phyloP scores from a whole-genome alignment of 495 filamentous ascomycete genomes.

The Penicillium psychrofluorescens region DNA sequence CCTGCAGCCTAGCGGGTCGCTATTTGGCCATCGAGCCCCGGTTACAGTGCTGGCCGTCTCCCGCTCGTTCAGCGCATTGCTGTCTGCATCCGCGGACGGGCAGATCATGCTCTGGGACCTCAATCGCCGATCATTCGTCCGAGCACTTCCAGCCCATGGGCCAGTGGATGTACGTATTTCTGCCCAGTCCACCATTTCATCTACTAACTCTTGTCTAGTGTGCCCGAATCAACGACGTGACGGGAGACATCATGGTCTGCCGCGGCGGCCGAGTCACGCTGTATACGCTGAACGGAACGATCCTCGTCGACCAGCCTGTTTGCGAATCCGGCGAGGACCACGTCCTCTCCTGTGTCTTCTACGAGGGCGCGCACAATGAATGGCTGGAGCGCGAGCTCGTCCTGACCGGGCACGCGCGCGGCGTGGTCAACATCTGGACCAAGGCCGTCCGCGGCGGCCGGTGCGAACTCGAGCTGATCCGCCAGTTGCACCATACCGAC shows the following conservation, averaged over 20 bases:
- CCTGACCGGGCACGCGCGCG: conserved; percentile 80
- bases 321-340: conserved; percentile 65
- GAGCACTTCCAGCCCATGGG: conserved; percentile 54
- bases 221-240: conserved; percentile 80
- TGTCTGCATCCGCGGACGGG: conserved; percentile 75
- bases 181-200: not conserved
- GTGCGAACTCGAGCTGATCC: conserved; percentile 58
- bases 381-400: conserved; percentile 84
- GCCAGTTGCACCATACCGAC: conserved; percentile 79
- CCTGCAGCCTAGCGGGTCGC: conserved; percentile 65
- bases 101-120: conserved; percentile 88
- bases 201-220: conserved; percentile 47
- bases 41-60: conserved; percentile 77
- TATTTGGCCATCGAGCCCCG: conserved; percentile 83
- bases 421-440: conserved; percentile 73
- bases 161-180: conserved; percentile 40
- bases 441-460: conserved; percentile 41
- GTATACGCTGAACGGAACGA: conserved; percentile 83
- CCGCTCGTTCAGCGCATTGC: conserved; percentile 75
- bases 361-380: conserved; percentile 86
- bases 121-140: conserved; percentile 79
- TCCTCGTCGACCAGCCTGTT: conserved; percentile 72
- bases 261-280: conserved; percentile 62
- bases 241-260: conserved; percentile 81
- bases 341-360: conserved; percentile 79